Evolutionary conservation across 257 asterid genomes (phyloP), one percentile per base, ranked within the genome.

Genomic region (Lithospermum erythrorhizon): DNA sequence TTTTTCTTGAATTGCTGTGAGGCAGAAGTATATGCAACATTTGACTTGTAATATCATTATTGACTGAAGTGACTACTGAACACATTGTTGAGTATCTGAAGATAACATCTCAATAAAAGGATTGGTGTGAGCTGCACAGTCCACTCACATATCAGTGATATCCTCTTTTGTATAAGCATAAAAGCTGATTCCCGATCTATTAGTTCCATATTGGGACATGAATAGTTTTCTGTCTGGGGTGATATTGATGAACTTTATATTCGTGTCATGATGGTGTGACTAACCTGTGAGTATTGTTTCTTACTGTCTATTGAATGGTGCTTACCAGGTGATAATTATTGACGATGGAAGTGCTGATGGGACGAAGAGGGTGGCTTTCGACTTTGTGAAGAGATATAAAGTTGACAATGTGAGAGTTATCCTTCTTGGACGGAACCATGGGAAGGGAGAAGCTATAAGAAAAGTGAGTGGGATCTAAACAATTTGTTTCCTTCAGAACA

Each of bases 381-480:
- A 89, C 61, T 85, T 77, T 71, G 97, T 87, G 72, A 89, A 82
- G 78, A 87, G 78, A 74, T 77, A 89, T 81, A 77, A 77, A 29
- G 94, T 89, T 16, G 94, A 93, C 21, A 81, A 83, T 68, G 91
- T 89, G 64, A 82, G 99, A 74, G 83, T 89, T 65, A 67, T 93
- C 71, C 90, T 93, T 72, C 94, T 93, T 7, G 99, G 97, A 63
- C 76, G 73, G 77, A 93, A 93, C 80, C 96, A 93, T 71, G 99
- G 99, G 58, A 93, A 93, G 79, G 97, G 99, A 71, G 99, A 93
- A 85, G 99, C 99, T 68, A 87, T 89, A 69, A 78, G 96, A 72
- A 93, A 89, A 82, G 97, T 93, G 81, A 89, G 96, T 78, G 63
- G 18, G 65, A 79, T 74, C 76, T 70, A 62, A 61, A 53, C 53